Conservation (phyloP, 108 stramenopile species). For the Nitzschia sp. region DNA sequence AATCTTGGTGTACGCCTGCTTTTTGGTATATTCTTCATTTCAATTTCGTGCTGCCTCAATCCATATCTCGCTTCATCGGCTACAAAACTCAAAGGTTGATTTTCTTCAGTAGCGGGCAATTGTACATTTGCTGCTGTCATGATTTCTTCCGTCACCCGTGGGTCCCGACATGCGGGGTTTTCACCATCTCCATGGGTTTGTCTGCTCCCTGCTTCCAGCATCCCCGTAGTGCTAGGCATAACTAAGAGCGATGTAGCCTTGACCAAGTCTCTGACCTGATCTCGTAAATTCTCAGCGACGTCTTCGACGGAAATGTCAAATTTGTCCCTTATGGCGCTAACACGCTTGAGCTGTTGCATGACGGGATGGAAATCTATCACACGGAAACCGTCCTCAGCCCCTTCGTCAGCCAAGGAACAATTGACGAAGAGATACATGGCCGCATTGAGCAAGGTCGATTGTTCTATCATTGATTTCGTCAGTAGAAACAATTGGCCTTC, state of each 20-base stretch:
- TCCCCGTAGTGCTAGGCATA: slow-evolving; percentile 26
- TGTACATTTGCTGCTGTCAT: not conserved
- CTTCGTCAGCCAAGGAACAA: slow-evolving; percentile 28
- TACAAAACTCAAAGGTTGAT: slow-evolving; percentile 23
- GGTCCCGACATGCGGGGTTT: slow-evolving; percentile 32
- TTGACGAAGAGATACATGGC: slow-evolving; percentile 82
- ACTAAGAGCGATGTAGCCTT: slow-evolving; percentile 74
- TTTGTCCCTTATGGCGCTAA: slow-evolving; percentile 54
- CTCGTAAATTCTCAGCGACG: slow-evolving; percentile 42
- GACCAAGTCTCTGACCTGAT: slow-evolving; percentile 66
- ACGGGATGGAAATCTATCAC: slow-evolving; percentile 77
- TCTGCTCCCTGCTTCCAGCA: not conserved
- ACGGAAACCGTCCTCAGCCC: slow-evolving; percentile 2
- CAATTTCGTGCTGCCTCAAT: slow-evolving; percentile 66
- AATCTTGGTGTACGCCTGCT: slow-evolving; percentile 43
- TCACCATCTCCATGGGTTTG: slow-evolving; percentile 32
- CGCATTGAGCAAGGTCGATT: slow-evolving; percentile 72
- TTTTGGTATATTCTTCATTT: slow-evolving; percentile 20
- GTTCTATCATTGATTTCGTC: slow-evolving; percentile 69
- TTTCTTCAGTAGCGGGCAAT: slow-evolving; percentile 15
- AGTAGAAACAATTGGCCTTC: slow-evolving; percentile 73
- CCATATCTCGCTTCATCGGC: slow-evolving; percentile 78
- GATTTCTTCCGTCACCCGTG: slow-evolving; percentile 29
- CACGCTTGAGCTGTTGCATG: slow-evolving; percentile 71
- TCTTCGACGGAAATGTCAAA: slow-evolving; percentile 64